A percentile compares a stretch with the other conserved stretches of the same genome.
Evolutionary conservation across 2,329 filamentous ascomycete genomes (phyloP).

Genomic region (Xylogone sp.): DNA sequence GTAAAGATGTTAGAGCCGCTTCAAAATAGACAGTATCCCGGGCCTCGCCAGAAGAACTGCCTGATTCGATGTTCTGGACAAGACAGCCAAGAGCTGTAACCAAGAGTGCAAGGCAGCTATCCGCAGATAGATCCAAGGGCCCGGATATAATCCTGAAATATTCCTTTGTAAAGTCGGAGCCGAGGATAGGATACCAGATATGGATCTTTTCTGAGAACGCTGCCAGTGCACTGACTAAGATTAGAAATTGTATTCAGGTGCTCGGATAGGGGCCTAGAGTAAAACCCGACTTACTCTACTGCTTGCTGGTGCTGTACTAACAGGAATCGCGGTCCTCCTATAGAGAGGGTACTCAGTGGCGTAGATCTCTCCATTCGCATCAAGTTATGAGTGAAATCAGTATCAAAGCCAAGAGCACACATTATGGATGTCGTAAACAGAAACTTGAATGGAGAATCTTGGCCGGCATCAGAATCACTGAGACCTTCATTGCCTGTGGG

Average conservation of each 20-base stretch:
- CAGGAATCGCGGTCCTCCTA: too few relatives aligned
- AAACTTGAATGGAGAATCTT: too few relatives aligned
- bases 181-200: conserved; percentile 24
- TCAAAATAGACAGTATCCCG: background rate
- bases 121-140: background rate
- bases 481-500: too few relatives aligned
- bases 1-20: background rate
- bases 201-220: conserved; percentile 23
- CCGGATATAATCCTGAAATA: background rate
- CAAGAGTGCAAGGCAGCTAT: background rate
- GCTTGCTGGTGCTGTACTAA: too few relatives aligned
- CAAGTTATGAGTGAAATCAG: too few relatives aligned
- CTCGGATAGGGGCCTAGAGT: too few relatives aligned
- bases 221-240: conserved; percentile 5
- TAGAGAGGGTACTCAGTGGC: too few relatives aligned
- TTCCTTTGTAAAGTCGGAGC: conserved; percentile 11
- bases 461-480: too few relatives aligned
- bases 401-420: too few relatives aligned
- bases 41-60: background rate
- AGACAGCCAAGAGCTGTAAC: background rate
- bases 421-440: too few relatives aligned
- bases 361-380: too few relatives aligned
- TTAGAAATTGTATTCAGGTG: background rate
- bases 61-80: background rate
- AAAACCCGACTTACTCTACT: too few relatives aligned